phyloP scores from a whole-genome alignment of 2,329 filamentous ascomycete genomes.

The Emericellopsis atlantica region DNA sequence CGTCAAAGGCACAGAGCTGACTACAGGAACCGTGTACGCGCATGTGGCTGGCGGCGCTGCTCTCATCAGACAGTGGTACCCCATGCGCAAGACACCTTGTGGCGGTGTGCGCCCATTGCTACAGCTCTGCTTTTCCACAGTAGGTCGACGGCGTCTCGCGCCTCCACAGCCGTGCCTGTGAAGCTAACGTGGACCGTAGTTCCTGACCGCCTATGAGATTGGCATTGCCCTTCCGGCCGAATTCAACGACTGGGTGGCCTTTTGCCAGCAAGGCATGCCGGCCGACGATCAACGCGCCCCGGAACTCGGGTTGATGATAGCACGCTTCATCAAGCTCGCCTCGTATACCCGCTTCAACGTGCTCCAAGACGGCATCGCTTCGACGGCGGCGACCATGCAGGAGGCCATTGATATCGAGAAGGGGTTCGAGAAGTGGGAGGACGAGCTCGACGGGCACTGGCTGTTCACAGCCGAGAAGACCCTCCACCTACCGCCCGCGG shows the following conservation, averaged over 20 bases:
- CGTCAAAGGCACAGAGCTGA: constrained; percentile 27
- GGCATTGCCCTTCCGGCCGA: constrained; percentile 23
- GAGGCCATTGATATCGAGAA: constrained; percentile 26
- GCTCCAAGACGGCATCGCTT: constrained; percentile 22
- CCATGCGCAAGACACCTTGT: constrained; percentile 20
- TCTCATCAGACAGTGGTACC: constrained; percentile 35
- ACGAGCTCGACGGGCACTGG: constrained; percentile 19
- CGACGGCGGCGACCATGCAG: constrained; percentile 20
- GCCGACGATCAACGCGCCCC: constrained; percentile 24
- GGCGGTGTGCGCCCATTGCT: constrained; percentile 38
- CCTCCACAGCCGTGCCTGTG: neutral
- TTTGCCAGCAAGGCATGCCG: constrained; percentile 20
- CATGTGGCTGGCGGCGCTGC: constrained; percentile 49
- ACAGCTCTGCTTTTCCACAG: constrained; percentile 44
- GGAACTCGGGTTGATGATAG: constrained; percentile 26
- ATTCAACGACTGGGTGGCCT: constrained; percentile 28
- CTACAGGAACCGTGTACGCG: constrained; percentile 35
- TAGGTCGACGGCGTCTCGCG: constrained; percentile 14
- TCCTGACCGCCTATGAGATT: constrained; percentile 29
- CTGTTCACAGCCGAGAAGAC: constrained; percentile 19
- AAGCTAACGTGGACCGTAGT: constrained; percentile 16
- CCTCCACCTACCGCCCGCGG: constrained; percentile 20
- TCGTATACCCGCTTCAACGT: constrained; percentile 18
- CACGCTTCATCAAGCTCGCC: constrained; percentile 25
- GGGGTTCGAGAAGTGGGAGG: constrained; percentile 25